Evolutionary conservation across 2,329 filamentous ascomycete species (phyloP).

Genomic region (Apiospora marii): DNA sequence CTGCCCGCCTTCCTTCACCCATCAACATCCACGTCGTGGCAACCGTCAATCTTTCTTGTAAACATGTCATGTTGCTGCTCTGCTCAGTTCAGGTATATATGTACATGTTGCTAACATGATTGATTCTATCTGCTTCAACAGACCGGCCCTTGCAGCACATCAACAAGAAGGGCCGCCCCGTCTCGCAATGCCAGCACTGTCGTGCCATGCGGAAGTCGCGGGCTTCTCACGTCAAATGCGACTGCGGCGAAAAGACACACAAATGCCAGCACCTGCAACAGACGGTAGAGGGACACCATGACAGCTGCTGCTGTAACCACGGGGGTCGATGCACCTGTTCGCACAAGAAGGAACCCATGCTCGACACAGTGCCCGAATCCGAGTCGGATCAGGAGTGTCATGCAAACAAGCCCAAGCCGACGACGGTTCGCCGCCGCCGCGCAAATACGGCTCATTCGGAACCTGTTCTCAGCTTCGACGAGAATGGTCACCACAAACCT

Average conservation of each 20-base stretch:
- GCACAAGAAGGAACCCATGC: conserved; percentile 66
- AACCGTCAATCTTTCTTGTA: conserved; percentile 4
- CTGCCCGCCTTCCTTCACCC: background rate
- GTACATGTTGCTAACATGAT: conserved; percentile 20
- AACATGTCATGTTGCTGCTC: conserved; percentile 16
- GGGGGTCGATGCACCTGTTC: conserved; percentile 72
- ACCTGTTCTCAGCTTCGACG: conserved; percentile 64
- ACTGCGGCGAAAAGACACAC: conserved; percentile 92
- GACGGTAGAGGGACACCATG: conserved; percentile 65
- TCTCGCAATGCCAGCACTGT: conserved; percentile 98
- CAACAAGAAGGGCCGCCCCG: conserved; percentile 96
- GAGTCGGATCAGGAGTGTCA: conserved; percentile 63
- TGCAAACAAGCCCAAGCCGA: conserved; percentile 49
- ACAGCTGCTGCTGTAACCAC: conserved; percentile 75
- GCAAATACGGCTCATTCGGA: conserved; percentile 71
- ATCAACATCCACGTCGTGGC: conserved; percentile 8
- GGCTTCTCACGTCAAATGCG: conserved; percentile 92
- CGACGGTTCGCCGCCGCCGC: conserved; percentile 58
- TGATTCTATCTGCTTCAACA: conserved; percentile 46
- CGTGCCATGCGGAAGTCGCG: conserved; percentile 95
- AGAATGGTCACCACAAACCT: conserved; percentile 71
- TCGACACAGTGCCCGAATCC: conserved; percentile 71
- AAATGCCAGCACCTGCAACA: conserved; percentile 69
- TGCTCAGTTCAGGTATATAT: conserved; percentile 17
- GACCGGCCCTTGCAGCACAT: conserved; percentile 93